Conservation (phyloP, 2,329 filamentous ascomycete species). For the Paraphoma chrysanthemicola region DNA sequence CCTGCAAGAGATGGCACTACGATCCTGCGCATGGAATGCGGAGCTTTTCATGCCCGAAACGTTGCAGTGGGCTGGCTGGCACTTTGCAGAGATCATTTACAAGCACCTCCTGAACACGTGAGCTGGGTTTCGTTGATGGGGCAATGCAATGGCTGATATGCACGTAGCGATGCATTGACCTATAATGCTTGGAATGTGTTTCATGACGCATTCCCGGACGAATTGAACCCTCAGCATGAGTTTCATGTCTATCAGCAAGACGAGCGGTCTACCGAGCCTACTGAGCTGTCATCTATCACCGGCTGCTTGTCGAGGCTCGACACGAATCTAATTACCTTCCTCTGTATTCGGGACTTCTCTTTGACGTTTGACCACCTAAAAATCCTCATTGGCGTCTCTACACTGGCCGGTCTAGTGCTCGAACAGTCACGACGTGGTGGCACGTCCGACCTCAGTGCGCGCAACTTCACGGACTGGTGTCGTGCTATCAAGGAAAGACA, state of each 20-base stretch:
- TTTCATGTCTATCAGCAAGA: slow-evolving; percentile 13
- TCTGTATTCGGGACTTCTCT: slow-evolving; percentile 18
- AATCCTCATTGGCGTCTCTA: slow-evolving; percentile 19
- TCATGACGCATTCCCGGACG: slow-evolving; percentile 21
- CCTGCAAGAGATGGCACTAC: slow-evolving; percentile 24
- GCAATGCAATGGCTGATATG: not conserved
- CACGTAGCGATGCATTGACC: slow-evolving; percentile 19
- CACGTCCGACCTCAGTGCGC: slow-evolving; percentile 1
- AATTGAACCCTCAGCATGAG: slow-evolving; percentile 16
- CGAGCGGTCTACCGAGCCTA: not conserved
- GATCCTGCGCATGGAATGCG: slow-evolving; percentile 23
- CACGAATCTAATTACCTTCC: slow-evolving; percentile 19
- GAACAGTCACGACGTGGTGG: slow-evolving; percentile 5
- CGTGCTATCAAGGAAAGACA: slow-evolving; percentile 23
- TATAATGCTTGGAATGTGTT: slow-evolving; percentile 26
- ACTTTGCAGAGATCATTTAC: slow-evolving; percentile 24
- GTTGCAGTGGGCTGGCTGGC: slow-evolving; percentile 27
- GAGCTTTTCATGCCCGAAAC: slow-evolving; percentile 20
- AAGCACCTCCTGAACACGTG: slow-evolving; percentile 18
- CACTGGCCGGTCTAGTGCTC: slow-evolving; percentile 24
- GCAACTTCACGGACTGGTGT: slow-evolving; percentile 24
- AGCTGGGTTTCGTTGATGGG: not conserved
- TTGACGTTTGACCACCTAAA: slow-evolving; percentile 21
- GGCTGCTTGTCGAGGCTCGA: slow-evolving; percentile 20
- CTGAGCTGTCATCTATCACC: slow-evolving; percentile 19